These are phyloP conservation scores for Sporothrix brasiliensis DNA, from an alignment of 2,329 filamentous ascomycete genomes.

Conservation along the genomic window DNA sequence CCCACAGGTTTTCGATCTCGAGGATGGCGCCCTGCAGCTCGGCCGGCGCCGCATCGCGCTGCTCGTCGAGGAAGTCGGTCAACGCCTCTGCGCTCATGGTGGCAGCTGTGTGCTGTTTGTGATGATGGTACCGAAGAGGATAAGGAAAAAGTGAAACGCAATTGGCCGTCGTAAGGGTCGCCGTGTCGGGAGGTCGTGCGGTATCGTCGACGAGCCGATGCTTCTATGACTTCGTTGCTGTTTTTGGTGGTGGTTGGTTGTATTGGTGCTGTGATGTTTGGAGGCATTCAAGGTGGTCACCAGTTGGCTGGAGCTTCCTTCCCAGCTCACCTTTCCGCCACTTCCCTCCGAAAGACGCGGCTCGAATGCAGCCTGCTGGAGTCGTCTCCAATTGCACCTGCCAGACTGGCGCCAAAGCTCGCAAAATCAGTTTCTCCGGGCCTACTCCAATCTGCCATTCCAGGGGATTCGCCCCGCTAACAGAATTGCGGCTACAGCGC, in stretches of 20 bases:
- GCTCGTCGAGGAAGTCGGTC: slow-evolving; percentile 86
- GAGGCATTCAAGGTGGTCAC: slow-evolving; percentile 11
- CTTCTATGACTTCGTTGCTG: slow-evolving; percentile 24
- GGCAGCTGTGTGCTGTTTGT: slow-evolving; percentile 4
- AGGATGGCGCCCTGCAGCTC: slow-evolving; percentile 87
- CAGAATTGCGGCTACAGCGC: neutral
- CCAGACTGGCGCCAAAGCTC: neutral
- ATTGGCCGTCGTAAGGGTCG: slow-evolving; percentile 1
- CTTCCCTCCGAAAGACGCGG: slow-evolving; percentile 43
- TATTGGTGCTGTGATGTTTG: slow-evolving; percentile 25
- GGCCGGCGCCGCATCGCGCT: slow-evolving; percentile 84
- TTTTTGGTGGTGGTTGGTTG: slow-evolving; percentile 29
- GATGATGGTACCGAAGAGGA: neutral
- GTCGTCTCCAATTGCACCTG: slow-evolving; percentile 16
- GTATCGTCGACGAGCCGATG: neutral
- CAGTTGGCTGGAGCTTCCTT: slow-evolving; percentile 29
- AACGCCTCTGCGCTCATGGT: slow-evolving; percentile 84
- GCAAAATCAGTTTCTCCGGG: slow-evolving; percentile 34
- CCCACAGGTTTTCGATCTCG: slow-evolving; percentile 94
- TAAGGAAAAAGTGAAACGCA: neutral
- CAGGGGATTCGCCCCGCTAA: neutral
- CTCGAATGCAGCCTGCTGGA: slow-evolving; percentile 48
- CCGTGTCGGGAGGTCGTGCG: neutral
- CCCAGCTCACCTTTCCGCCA: slow-evolving; percentile 25
- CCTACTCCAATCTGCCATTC: neutral